Evolutionary conservation across 2,329 filamentous ascomycete genomes (phyloP).

Genomic region (Cercospora brassicicola): DNA sequence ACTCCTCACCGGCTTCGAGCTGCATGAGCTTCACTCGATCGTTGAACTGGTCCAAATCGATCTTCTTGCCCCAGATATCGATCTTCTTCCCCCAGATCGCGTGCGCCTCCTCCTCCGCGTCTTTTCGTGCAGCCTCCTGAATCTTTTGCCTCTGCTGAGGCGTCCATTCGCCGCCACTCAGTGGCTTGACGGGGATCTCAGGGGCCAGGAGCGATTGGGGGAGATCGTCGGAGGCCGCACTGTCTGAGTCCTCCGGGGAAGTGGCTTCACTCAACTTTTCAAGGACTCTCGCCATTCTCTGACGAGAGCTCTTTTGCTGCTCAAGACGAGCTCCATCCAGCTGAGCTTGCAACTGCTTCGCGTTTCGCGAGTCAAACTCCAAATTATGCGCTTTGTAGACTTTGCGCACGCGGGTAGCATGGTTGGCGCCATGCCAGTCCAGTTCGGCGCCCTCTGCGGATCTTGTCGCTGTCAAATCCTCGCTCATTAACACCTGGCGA

Average conservation of each 20-base stretch:
- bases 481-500: neutral
- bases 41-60: neutral
- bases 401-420: neutral
- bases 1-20: neutral
- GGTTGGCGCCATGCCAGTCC: neutral
- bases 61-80: neutral
- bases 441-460: neutral
- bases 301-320: neutral
- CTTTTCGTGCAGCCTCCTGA: neutral
- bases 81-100: neutral
- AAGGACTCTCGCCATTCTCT: neutral
- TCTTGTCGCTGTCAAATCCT: neutral
- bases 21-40: neutral
- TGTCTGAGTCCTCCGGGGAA: neutral
- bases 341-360: neutral
- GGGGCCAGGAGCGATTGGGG: neutral
- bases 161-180: neutral
- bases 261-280: neutral
- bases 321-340: neutral
- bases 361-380: neutral
- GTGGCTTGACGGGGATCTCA: neutral
- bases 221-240: neutral
- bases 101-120: neutral
- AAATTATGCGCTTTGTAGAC: neutral
- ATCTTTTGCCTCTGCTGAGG: neutral